These are phyloP conservation scores for Luffa acutangula DNA, from an alignment of 306 rosid genomes.

Conservation along the genomic window DNA sequence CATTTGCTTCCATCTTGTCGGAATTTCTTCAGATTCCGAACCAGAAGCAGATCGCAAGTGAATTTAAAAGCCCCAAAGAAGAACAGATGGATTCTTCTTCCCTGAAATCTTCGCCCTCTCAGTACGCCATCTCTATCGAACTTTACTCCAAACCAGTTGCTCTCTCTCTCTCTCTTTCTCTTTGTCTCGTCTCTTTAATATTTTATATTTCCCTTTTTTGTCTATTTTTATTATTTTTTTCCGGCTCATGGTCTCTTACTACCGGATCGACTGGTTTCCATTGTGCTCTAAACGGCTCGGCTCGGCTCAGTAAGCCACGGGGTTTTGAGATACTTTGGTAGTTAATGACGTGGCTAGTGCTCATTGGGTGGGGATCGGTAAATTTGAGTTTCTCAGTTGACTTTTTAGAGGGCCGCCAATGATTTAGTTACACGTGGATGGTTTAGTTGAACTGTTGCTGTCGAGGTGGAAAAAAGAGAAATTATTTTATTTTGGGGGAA, in stretches of 20 bases:
- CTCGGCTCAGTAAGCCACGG: neutral
- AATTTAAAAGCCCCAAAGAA: neutral
- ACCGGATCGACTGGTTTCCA: constrained; percentile 4
- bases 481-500: neutral
- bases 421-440: neutral
- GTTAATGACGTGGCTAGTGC: neutral
- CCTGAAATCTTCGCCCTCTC: constrained; percentile 45
- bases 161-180: constrained; percentile 8
- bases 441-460: constrained; percentile 3
- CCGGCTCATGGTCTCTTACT: neutral
- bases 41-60: constrained; percentile 9
- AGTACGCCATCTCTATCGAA: constrained; percentile 36
- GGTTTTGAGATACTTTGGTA: neutral
- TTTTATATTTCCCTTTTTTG: neutral
- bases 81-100: neutral
- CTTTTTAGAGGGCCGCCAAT: neutral
- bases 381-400: neutral
- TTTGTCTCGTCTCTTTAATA: neutral
- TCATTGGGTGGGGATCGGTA: neutral
- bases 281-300: neutral
- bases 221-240: neutral
- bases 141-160: constrained; percentile 10
- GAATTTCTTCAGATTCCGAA: constrained; percentile 9
- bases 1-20: constrained; percentile 64
- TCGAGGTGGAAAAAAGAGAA: neutral